Percentiles rank a stretch among this genome's conserved stretches.
Evolutionary conservation across 163 green algal genomes (phyloP).

Genomic region (Picocystis sp.): DNA sequence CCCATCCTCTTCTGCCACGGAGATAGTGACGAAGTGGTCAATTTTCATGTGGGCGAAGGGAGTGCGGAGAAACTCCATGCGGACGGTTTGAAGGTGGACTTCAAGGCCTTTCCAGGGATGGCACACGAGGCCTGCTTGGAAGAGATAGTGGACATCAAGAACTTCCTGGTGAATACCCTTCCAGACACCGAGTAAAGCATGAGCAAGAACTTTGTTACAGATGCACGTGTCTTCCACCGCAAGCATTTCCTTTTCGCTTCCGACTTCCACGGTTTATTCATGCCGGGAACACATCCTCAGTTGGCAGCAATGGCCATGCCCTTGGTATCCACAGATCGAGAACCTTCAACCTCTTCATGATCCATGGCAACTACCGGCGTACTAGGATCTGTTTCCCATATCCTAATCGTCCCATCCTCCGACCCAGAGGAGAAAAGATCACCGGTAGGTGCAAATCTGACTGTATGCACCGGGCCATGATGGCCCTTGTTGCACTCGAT

Average conservation of each 20-base stretch:
- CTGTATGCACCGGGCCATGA: constrained; percentile 87
- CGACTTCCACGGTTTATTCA: no score
- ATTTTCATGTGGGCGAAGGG: constrained; percentile 16
- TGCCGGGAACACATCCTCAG: no score
- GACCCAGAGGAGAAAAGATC: constrained; percentile 72
- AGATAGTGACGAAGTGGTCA: constrained; percentile 37
- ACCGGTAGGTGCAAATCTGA: constrained; percentile 68
- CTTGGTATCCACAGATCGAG: no score
- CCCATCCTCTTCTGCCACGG: constrained; percentile 57
- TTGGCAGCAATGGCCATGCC: no score
- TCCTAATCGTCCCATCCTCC: constrained; percentile 94
- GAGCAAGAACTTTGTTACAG: no score
- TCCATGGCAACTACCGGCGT: no score
- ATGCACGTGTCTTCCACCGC: no score
- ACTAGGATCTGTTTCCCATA: constrained; percentile 44
- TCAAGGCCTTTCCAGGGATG: constrained; percentile 24
- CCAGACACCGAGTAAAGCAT: no score
- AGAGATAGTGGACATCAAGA: constrained; percentile 20
- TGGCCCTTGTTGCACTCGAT: constrained; percentile 81
- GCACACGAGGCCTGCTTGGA: constrained; percentile 21
- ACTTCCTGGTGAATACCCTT: not conserved
- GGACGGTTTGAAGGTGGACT: constrained; percentile 16
- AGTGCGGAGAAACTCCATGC: constrained; percentile 19
- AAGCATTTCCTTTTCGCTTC: no score
- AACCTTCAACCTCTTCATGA: no score